A percentile compares a stretch with the other conserved stretches of the same genome.
These are phyloP conservation scores for Penicillium pulvis DNA, from an alignment of 495 filamentous ascomycete species.

Conservation along the genomic window DNA sequence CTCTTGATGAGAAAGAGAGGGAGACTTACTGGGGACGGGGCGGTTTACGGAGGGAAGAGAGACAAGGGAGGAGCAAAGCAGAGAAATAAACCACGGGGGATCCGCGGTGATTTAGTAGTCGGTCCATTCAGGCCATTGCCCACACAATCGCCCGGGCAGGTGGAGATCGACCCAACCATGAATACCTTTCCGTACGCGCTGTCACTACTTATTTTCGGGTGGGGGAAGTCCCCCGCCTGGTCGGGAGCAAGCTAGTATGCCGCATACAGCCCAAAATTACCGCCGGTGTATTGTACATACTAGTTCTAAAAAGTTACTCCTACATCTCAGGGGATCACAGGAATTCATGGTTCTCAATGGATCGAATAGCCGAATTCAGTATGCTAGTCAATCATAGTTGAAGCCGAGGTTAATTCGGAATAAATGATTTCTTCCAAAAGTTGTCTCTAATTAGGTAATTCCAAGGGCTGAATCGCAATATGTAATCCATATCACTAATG, in stretches of 20 bases:
- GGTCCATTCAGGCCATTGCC: constrained; percentile 9
- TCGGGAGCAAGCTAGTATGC: neutral
- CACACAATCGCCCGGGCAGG: constrained; percentile 7
- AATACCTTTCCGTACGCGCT: constrained; percentile 3
- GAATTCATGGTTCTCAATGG: neutral
- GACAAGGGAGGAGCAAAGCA: constrained; percentile 7
- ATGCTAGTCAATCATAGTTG: neutral
- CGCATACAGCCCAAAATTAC: neutral
- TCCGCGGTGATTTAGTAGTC: constrained; percentile 12
- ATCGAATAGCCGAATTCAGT: neutral
- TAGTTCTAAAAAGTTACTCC: neutral
- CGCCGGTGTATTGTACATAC: too few relatives aligned
- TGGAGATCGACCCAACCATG: constrained; percentile 2
- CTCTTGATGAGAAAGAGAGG: constrained; percentile 2
- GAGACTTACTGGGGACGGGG: constrained; percentile 5
- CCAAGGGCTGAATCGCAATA: too few relatives aligned
- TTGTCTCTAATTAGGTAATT: too few relatives aligned
- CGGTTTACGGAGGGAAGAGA: constrained; percentile 15
- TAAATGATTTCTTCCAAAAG: too few relatives aligned
- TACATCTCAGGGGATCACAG: too few relatives aligned
- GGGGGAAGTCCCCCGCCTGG: constrained; percentile 1
- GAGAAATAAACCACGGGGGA: constrained; percentile 3
- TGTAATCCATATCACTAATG: too few relatives aligned
- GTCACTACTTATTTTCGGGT: constrained; percentile 2
- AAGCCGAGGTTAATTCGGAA: neutral